phyloP scores from a whole-genome alignment of 768 basidiomycete genomes.

The Inosperma sp. region DNA sequence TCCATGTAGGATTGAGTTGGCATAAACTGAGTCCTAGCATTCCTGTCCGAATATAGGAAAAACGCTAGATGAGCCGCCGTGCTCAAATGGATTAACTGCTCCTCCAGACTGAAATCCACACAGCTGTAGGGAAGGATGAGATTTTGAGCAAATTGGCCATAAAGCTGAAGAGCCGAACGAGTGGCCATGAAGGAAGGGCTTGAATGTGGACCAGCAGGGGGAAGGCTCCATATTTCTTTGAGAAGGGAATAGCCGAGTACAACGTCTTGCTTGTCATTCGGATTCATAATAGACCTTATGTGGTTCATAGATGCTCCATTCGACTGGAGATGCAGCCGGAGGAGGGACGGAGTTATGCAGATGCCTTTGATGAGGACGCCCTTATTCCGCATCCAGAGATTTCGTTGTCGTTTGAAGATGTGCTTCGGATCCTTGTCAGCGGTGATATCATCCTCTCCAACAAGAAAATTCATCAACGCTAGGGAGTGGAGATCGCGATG shows the following conservation, averaged over 20 bases:
- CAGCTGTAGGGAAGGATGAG: conserved; percentile 27
- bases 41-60: conserved; percentile 13
- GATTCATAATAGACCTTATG: conserved; percentile 10
- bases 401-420: conserved; percentile 14
- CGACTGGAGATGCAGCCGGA: conserved; percentile 9
- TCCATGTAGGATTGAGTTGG: conserved; percentile 28
- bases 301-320: conserved; percentile 1
- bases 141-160: conserved; percentile 19
- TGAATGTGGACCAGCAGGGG: background rate
- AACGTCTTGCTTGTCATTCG: conserved; percentile 13
- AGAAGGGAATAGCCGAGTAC: conserved; percentile 7
- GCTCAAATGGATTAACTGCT: conserved; percentile 28
- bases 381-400: conserved; percentile 14
- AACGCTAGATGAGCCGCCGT: conserved; percentile 25
- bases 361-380: conserved; percentile 14
- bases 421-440: conserved; percentile 24
- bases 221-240: conserved; percentile 9
- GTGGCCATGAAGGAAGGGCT: background rate
- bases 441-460: conserved; percentile 22
- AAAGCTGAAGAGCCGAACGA: conserved; percentile 12
- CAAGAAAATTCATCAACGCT: conserved; percentile 16
- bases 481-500: conserved; percentile 15
- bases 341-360: conserved; percentile 10
- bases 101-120: conserved; percentile 21
- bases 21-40: conserved; percentile 17